Evolutionary conservation across 768 basidiomycete species (phyloP).

Genomic region (Cyathus striatus): DNA sequence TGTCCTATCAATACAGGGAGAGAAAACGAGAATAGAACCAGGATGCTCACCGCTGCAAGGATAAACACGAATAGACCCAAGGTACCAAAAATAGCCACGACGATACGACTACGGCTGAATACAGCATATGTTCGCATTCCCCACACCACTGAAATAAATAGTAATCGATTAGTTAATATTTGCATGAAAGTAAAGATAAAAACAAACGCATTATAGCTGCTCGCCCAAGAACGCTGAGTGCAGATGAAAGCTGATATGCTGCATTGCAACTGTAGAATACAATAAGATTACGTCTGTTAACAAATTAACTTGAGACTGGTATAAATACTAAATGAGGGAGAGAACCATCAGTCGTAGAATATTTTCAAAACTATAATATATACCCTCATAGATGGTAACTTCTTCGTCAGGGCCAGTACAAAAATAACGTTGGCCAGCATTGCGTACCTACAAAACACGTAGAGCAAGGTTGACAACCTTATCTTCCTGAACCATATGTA

Average conservation of each 20-base stretch:
- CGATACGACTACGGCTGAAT: neutral
- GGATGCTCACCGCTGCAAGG: neutral
- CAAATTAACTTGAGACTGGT: neutral
- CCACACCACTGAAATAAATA: neutral
- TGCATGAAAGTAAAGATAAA: neutral
- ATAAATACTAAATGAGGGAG: neutral
- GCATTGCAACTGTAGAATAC: neutral
- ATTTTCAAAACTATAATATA: neutral
- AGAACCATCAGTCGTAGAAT: neutral
- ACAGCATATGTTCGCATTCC: neutral
- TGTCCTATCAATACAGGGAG: neutral
- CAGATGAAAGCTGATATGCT: neutral
- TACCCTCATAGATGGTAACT: constrained; percentile 10
- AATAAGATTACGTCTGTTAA: neutral
- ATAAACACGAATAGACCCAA: neutral
- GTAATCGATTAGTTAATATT: neutral
- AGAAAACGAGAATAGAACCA: too few relatives aligned
- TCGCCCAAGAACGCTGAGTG: neutral
- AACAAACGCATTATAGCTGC: neutral
- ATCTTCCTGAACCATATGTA: constrained; percentile 24
- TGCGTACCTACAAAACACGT: constrained; percentile 27
- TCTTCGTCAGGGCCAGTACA: constrained; percentile 18
- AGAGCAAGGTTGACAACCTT: constrained; percentile 21
- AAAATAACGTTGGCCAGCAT: constrained; percentile 26
- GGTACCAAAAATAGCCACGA: neutral